A percentile compares a stretch with the other conserved stretches of the same genome.
These are phyloP conservation scores for Hydnum rufescens DNA, from an alignment of 768 basidiomycete genomes.

Conservation along the genomic window DNA sequence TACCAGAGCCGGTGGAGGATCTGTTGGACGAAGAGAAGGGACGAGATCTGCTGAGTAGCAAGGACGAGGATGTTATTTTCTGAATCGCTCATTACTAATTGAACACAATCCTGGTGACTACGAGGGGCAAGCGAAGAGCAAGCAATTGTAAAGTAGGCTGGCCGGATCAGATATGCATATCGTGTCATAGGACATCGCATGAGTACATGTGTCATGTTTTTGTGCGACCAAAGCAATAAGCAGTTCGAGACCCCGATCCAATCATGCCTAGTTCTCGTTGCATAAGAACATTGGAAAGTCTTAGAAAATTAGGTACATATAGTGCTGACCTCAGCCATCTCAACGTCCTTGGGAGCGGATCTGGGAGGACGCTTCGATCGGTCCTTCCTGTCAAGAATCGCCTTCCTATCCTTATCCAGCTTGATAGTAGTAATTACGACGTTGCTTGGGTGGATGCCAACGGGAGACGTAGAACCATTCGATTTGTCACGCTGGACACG, in stretches of 20 bases:
- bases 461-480: slow-evolving; percentile 81
- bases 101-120: neutral
- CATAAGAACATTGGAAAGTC: too few species aligned
- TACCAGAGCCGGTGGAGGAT: slow-evolving; percentile 10
- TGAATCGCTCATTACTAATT: slow-evolving; percentile 18
- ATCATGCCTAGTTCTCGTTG: too few species aligned
- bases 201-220: neutral
- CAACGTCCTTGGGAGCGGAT: slow-evolving; percentile 31
- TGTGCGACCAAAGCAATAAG: too few species aligned
- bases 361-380: neutral
- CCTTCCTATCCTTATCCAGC: slow-evolving; percentile 70
- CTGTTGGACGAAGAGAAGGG: slow-evolving; percentile 10
- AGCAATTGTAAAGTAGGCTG: neutral
- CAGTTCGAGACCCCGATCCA: too few species aligned
- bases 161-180: neutral
- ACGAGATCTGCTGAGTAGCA: slow-evolving; percentile 62
- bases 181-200: neutral
- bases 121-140: neutral
- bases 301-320: too few species aligned
- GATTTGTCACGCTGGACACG: slow-evolving; percentile 95
- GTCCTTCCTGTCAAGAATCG: slow-evolving; percentile 67
- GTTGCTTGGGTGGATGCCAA: slow-evolving; percentile 93
- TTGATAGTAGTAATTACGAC: slow-evolving; percentile 88
- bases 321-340: slow-evolving; percentile 15
- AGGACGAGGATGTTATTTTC: slow-evolving; percentile 90